Conservation (phyloP, 2,329 filamentous ascomycete genomes). For the Davidsoniella australis region DNA sequence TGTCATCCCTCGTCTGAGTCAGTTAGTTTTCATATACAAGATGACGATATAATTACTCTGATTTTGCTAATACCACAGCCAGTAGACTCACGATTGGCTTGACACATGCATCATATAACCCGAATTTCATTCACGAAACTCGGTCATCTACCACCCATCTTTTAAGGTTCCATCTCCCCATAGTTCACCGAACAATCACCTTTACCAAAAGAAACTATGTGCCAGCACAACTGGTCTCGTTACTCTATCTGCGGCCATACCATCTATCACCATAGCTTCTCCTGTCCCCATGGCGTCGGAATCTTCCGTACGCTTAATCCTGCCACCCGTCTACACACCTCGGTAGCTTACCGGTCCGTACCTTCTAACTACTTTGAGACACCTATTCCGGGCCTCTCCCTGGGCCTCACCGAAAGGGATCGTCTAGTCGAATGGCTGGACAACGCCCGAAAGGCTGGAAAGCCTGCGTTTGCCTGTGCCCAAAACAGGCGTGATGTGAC, state of each 20-base stretch:
- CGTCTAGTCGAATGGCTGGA: slow-evolving; percentile 22
- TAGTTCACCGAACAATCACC: too few relatives aligned
- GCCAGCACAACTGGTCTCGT: slow-evolving; percentile 4
- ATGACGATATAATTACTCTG: too few relatives aligned
- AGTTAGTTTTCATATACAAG: too few relatives aligned
- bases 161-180: too few relatives aligned
- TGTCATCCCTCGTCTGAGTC: too few relatives aligned
- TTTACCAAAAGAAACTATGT: not conserved
- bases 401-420: not conserved
- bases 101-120: too few relatives aligned
- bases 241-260: slow-evolving; percentile 1
- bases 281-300: not conserved
- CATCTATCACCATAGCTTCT: not conserved
- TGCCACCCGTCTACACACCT: not conserved
- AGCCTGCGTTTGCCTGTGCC: slow-evolving; percentile 20
- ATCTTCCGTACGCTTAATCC: not conserved
- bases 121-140: too few relatives aligned
- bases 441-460: slow-evolving; percentile 27
- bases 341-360: slow-evolving; percentile 1
- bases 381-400: not conserved
- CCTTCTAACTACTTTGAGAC: not conserved
- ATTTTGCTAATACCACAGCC: too few relatives aligned
- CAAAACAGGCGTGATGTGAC: not conserved
- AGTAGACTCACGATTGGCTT: too few relatives aligned
- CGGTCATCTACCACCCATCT: too few relatives aligned